Conservation (phyloP, 1,284 basidiomycete species). For the Ceratobasidium sp. region DNA sequence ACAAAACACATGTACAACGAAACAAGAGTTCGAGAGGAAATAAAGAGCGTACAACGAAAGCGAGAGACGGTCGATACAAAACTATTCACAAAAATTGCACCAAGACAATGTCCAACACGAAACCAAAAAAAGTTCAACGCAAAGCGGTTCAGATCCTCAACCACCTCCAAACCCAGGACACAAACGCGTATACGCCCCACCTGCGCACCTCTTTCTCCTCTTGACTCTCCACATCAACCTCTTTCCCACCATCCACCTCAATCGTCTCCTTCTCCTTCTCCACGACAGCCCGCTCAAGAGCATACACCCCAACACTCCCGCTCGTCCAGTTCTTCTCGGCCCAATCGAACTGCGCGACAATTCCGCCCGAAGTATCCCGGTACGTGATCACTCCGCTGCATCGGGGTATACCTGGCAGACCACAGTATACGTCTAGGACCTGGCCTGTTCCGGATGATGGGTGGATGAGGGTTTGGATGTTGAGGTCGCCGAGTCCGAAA, state of each 20-base stretch:
- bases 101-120: too few species aligned
- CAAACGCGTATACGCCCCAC: background rate
- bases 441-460: constrained; percentile 7
- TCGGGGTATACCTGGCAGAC: constrained; percentile 27
- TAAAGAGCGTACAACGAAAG: too few species aligned
- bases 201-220: background rate
- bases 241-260: background rate
- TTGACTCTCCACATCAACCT: background rate
- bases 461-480: background rate
- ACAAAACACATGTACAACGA: too few species aligned
- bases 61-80: too few species aligned
- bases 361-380: constrained; percentile 3
- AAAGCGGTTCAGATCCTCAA: background rate
- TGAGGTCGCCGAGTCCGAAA: constrained; percentile 32
- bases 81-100: too few species aligned
- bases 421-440: constrained; percentile 29
- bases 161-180: background rate
- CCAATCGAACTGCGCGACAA: constrained; percentile 16
- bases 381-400: constrained; percentile 10
- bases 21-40: too few species aligned
- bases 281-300: background rate
- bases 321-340: constrained; percentile 25
- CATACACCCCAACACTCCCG: constrained; percentile 27
- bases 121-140: too few species aligned
- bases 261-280: too few species aligned